These are phyloP conservation scores for Lablab purpureus DNA, from an alignment of 306 rosid species.

Conservation along the genomic window DNA sequence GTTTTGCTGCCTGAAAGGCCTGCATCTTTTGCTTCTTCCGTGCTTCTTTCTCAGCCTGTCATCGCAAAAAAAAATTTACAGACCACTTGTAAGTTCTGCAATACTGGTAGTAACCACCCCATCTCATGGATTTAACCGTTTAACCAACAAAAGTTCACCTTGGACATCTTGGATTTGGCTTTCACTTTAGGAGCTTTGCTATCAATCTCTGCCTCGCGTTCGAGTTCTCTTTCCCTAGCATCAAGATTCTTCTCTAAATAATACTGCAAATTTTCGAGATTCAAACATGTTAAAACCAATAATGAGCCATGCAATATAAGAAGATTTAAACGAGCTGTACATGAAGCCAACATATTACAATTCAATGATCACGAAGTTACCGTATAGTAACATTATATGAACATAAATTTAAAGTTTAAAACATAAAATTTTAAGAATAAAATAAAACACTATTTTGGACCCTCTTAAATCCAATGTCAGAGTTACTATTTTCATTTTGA, in stretches of 20 bases:
- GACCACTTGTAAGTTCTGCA: constrained; percentile 14
- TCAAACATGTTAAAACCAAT: constrained; percentile 47
- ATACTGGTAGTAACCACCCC: constrained; percentile 14
- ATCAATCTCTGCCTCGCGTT: constrained; percentile 92
- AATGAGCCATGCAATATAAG: constrained; percentile 15
- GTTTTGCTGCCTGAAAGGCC: constrained; percentile 93
- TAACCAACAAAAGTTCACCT: constrained; percentile 56
- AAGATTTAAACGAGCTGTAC: not conserved
- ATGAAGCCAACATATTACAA: not conserved
- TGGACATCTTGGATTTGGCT: constrained; percentile 99
- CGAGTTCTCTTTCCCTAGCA: constrained; percentile 80
- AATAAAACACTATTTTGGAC: not conserved
- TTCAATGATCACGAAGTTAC: constrained; percentile 12
- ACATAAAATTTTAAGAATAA: not conserved
- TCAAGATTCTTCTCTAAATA: constrained; percentile 95
- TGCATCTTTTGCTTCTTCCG: constrained; percentile 86
- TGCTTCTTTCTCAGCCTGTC: constrained; percentile 94
- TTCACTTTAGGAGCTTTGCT: constrained; percentile 93
- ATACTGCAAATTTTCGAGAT: constrained; percentile 60
- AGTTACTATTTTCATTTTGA: no score
- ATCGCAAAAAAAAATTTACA: constrained; percentile 24
- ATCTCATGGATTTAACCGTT: not conserved
- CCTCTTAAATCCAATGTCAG: not conserved
- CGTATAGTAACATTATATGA: not conserved
- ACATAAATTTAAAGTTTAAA: not conserved